phyloP scores from a whole-genome alignment of 192 early-diverging fungal genomes.

The Jimgerdemannia lactiflua region DNA sequence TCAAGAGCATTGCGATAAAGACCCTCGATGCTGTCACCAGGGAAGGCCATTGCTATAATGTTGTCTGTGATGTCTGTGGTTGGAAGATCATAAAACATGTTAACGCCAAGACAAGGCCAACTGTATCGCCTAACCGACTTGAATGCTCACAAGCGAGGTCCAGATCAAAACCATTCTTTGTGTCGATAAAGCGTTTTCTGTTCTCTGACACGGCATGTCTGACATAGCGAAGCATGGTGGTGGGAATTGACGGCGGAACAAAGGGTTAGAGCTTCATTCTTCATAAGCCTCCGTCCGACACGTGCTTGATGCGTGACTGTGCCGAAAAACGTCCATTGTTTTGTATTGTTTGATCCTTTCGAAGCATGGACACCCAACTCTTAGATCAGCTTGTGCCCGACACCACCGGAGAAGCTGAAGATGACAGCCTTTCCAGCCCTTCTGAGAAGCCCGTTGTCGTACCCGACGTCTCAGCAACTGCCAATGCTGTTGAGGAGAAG shows the following conservation, averaged over 20 bases:
- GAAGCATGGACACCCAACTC: no score
- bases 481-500: neutral
- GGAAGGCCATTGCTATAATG: constrained; percentile 59
- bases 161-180: constrained; percentile 30
- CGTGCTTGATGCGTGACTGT: no score
- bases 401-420: neutral
- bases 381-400: neutral
- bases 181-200: constrained; percentile 27
- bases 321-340: no score
- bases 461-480: neutral
- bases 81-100: neutral
- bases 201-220: constrained; percentile 22
- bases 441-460: neutral
- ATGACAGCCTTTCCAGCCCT: neutral
- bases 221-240: constrained; percentile 21
- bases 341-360: no score
- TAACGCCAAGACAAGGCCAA: neutral
- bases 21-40: constrained; percentile 46
- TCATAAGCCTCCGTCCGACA: no score
- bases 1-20: constrained; percentile 52
- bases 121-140: no score
- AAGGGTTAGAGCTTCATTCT: neutral
- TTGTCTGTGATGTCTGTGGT: constrained; percentile 43
- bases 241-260: neutral
- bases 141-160: constrained; percentile 36